phyloP scores from a whole-genome alignment of 768 basidiomycete genomes.

The Mycena vulgaris region DNA sequence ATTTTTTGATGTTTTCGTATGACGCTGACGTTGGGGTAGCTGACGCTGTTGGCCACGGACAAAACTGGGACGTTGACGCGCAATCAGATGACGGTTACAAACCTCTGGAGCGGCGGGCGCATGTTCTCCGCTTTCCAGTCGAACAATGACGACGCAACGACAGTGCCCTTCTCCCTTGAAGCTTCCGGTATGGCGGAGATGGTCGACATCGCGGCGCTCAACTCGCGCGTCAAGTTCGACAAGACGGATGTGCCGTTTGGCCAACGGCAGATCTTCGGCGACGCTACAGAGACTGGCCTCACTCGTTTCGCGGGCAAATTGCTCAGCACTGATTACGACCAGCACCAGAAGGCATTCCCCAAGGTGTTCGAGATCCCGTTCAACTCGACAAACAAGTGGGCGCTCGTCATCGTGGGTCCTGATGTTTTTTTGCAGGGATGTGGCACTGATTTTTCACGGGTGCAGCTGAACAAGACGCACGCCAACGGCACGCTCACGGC shows the following conservation, averaged over 20 bases:
- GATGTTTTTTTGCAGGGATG: background rate
- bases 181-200: constrained; percentile 75
- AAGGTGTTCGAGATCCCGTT: constrained; percentile 85
- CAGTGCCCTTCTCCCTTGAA: constrained; percentile 63
- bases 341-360: constrained; percentile 61
- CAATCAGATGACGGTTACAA: constrained; percentile 84
- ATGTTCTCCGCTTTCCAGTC: constrained; percentile 82
- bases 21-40: constrained; percentile 49
- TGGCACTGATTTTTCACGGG: background rate
- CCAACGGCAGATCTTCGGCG: constrained; percentile 74
- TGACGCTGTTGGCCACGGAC: constrained; percentile 79
- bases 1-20: constrained; percentile 64
- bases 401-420: constrained; percentile 71
- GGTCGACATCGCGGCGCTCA: constrained; percentile 74
- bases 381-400: constrained; percentile 84
- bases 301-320: constrained; percentile 76
- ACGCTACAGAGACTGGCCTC: constrained; percentile 81
- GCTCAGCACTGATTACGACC: constrained; percentile 67
- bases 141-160: constrained; percentile 76
- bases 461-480: constrained; percentile 71
- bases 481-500: constrained; percentile 62
- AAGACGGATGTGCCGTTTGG: constrained; percentile 74
- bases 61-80: constrained; percentile 81
- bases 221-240: constrained; percentile 81
- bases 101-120: constrained; percentile 73